Conservation (phyloP, 1,284 basidiomycete species). For the Exobasidium rhododendri region DNA sequence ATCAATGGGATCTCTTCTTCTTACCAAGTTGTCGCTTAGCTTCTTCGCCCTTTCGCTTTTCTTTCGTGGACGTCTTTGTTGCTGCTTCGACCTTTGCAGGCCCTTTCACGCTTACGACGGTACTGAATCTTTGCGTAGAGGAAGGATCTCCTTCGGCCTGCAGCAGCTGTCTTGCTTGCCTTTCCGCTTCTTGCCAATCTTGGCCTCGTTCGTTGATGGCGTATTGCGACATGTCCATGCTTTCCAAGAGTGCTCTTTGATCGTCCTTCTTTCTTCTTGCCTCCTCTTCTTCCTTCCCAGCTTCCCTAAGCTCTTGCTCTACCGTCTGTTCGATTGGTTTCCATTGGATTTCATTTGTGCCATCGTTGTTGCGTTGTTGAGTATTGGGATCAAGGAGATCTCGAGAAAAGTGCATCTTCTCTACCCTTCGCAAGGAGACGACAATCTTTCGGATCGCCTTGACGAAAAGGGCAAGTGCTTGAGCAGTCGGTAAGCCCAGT, state of each 20-base stretch:
- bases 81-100: not conserved
- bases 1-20: conserved; percentile 2
- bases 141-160: conserved; percentile 10
- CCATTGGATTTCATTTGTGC: conserved; percentile 21
- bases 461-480: conserved; percentile 83
- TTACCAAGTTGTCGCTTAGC: not conserved
- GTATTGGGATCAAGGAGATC: conserved; percentile 19
- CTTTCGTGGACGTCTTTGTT: not conserved
- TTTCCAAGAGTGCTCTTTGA: conserved; percentile 33
- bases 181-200: conserved; percentile 47
- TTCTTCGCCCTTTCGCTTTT: conserved; percentile 7
- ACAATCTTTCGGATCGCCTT: conserved; percentile 85
- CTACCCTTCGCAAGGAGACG: conserved; percentile 74
- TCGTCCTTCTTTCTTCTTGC: conserved; percentile 16
- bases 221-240: conserved; percentile 41
- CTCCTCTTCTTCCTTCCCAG: conserved; percentile 27
- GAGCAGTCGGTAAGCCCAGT: conserved; percentile 76
- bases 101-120: conserved; percentile 9
- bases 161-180: conserved; percentile 32
- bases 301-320: conserved; percentile 38
- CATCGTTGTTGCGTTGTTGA: too few species aligned
- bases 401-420: conserved; percentile 59
- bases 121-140: not conserved
- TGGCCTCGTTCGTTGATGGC: conserved; percentile 28
- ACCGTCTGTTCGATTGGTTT: conserved; percentile 31